Base-by-base conservation (phyloP, 2,329 filamentous ascomycete species). In the Fusarium sterilihyphosum region DNA sequence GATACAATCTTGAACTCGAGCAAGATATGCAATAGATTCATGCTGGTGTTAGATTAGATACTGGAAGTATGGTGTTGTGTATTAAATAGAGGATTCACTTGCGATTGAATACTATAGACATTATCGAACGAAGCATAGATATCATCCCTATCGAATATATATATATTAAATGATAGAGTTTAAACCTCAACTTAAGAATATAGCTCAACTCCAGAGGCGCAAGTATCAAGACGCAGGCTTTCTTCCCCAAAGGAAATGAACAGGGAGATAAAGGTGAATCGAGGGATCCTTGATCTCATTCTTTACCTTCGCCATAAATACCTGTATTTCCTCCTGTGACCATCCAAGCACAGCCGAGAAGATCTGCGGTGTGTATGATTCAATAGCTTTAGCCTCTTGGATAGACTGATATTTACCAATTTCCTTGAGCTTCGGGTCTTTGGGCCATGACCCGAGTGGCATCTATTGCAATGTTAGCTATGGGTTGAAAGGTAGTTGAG, bases 401-500 rank as follows among this genome's bases (percentile, higher is more conserved):
- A 44, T 44, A 0, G 43, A 44, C 10, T 44, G 43, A 18, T 44
- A 44, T 44, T 44, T 44, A 0, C 43, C 43, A 13, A 44, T 26
- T 8, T 44, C 43, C 43, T 44, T 26, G 4, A 44, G 43, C 24
- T 44, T 44, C n/a, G 43, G 43, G 43, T 44, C 43, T 12, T 44
- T 44, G 1, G 43, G 43, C 43, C 43, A 44, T 8, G 43, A 26
- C 10, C 43, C 43, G 7, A 44, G 43, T 26, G 43, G 43, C 43
- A 44, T 26, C 43, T 44, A 11, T 26, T 18, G 6, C 0, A 44
- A 44, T 8, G 6, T 44, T 26, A 44, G 16, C 2, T 18, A 18
- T 26, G 3, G 16, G 4, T 3, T 1, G 0, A 12, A 44, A 3
- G 6, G 1, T 44, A 18, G 10, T 8, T 8, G 16, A 18, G 2